phyloP scores from a whole-genome alignment of 78 protist genomes.

The Isochrysis galbana region DNA sequence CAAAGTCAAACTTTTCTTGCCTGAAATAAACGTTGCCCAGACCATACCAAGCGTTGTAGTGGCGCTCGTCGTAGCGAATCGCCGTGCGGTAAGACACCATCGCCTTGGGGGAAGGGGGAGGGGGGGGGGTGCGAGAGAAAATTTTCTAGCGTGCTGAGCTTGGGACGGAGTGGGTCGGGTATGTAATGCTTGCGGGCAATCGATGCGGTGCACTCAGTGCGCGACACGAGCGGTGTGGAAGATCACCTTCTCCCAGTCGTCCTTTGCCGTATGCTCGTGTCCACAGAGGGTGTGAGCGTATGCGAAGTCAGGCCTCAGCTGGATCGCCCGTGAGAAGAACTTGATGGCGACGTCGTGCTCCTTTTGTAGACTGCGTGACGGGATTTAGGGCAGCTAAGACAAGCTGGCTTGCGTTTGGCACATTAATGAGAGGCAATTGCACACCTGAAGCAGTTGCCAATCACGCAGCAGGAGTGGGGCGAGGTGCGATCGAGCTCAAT shows the following conservation, averaged over 20 bases:
- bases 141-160: no score
- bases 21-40: conserved; percentile 44
- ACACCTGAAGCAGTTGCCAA: conserved; percentile 81
- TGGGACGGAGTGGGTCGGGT: no score
- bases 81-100: conserved; percentile 69
- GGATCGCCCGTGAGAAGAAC: conserved; percentile 71
- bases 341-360: conserved; percentile 80
- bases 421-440: conserved; percentile 81
- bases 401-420: no score
- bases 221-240: no score
- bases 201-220: neutral
- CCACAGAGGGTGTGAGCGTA: conserved; percentile 89
- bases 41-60: conserved; percentile 83
- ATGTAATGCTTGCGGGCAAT: neutral
- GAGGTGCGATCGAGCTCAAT: neutral
- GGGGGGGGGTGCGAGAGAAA: no score
- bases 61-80: conserved; percentile 71
- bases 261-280: conserved; percentile 81
- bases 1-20: conserved; percentile 85
- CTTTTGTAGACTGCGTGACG: neutral
- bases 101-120: no score
- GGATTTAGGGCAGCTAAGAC: no score
- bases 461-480: conserved; percentile 64
- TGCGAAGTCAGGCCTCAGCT: conserved; percentile 70
- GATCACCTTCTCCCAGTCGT: conserved; percentile 86